Evolutionary conservation across 805 yeast genomes (phyloP), one percentile per base, ranked within the genome.

Genomic region (Yamadazyma scolyti): DNA sequence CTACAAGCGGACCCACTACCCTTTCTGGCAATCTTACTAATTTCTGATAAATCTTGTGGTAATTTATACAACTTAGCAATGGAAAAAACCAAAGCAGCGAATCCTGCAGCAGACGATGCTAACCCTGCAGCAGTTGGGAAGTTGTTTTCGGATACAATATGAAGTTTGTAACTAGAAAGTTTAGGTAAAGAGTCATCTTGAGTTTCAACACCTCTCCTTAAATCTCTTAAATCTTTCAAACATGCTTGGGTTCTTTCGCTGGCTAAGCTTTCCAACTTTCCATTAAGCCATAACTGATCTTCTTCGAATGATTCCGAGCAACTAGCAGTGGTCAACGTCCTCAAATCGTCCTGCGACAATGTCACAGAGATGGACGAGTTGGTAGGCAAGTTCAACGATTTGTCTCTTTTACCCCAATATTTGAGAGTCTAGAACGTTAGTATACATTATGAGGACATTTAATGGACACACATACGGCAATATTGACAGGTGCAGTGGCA

Each of bases 111-210:
- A 4, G 95, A 83, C 1, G 96, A 87, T 0, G 98, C 98, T 47
- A 93, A 73, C 2, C 98, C 98, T 5, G 98, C 98, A 19, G 98
- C 98, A 16, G 99, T 93, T 31, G 99, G 99, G 71, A 93, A 93
- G 63, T 93, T 93, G 67, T 93, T 93, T 54, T 87, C 95, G 16
- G 94, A 80, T 9, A 86, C 95, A 45, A 93, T 83, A 48, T 80
- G 86, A 35, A 93, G 67, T 30, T 73, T 70, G 74, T 74, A 77
- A 12, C 65, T 48, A 19, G 90, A 73, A 37, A 88, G 66, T 48
- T 65, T 69, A 23, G 89, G 85, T 42, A 81, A 60, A 1, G 62
- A 38, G 0, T 68, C 21, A 50, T 85, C 76, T n/a, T 47, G 40
- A 2, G 43, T 44, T 58, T 89, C 97, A 30, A 82, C 48, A 40